Conservation (phyloP, 139 green algal genomes). For the Coelastrella sp. region DNA sequence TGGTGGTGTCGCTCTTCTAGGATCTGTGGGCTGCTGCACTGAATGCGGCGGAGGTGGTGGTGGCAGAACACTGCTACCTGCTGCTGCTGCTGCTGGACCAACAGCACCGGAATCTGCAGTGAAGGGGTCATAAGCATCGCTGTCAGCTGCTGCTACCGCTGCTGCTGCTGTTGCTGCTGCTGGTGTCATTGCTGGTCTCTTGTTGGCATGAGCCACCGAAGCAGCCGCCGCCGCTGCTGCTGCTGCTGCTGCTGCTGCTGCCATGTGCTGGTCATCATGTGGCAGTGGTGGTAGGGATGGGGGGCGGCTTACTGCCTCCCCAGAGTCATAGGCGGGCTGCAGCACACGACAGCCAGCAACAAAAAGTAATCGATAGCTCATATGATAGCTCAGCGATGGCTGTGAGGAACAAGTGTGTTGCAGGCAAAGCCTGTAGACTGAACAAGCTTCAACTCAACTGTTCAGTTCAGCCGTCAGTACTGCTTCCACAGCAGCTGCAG, state of each 20-base stretch:
- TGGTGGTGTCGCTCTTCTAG: background rate
- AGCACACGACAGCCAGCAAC: too few relatives aligned
- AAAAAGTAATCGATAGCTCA: too few relatives aligned
- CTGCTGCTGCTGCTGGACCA: background rate
- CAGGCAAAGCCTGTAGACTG: too few relatives aligned
- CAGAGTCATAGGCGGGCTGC: background rate
- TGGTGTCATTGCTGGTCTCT: background rate
- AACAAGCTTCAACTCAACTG: background rate
- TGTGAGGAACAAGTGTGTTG: too few relatives aligned
- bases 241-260: background rate
- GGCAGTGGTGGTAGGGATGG: background rate
- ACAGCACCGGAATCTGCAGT: constrained; percentile 7
- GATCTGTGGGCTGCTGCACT: background rate
- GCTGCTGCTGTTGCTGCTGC: constrained; percentile 4
- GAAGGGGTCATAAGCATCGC: constrained; percentile 32
- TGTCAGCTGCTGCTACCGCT: background rate
- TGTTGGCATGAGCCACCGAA: background rate
- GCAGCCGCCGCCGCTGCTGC: background rate
- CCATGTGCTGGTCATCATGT: background rate
- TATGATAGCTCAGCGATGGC: too few relatives aligned
- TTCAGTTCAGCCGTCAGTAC: background rate
- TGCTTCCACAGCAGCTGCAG: too few relatives aligned
- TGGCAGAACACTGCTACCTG: background rate
- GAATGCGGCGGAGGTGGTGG: background rate
- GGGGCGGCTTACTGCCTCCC: background rate